Percentiles rank a stretch among this genome's conserved stretches.
Evolutionary conservation across 345 rosid species (phyloP).

Genomic region (Populus nigra): DNA sequence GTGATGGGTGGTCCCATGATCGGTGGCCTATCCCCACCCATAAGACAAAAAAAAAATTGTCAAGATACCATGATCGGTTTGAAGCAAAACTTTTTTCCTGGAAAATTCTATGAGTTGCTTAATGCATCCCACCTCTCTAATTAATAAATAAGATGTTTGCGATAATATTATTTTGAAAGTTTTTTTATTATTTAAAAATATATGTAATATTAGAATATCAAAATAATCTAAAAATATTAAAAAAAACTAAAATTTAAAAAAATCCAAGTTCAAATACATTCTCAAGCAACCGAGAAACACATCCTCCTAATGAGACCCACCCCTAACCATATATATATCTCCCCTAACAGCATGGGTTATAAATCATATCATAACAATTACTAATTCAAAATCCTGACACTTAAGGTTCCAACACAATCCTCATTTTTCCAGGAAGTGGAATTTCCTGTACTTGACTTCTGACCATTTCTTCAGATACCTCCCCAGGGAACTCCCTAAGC

Average conservation of each 20-base stretch:
- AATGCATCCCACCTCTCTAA: not conserved
- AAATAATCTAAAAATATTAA: too few species aligned
- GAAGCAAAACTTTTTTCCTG: not conserved
- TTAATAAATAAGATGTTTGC: not conserved
- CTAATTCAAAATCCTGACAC: not conserved
- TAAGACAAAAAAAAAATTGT: slow-evolving; percentile 2
- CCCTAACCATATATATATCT: slow-evolving; percentile 18
- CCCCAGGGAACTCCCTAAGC: not conserved
- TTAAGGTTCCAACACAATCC: slow-evolving; percentile 1
- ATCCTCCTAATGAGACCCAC: slow-evolving; percentile 3
- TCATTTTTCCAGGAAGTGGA: not conserved
- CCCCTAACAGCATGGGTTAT: not conserved
- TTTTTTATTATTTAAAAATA: too few species aligned
- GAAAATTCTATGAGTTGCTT: not conserved
- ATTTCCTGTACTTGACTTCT: not conserved
- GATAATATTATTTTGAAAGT: too few species aligned
- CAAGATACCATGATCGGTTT: not conserved
- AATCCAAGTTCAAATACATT: too few species aligned
- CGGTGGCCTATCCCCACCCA: slow-evolving; percentile 53
- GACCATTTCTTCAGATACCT: not conserved
- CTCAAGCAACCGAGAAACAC: not conserved
- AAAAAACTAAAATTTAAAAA: too few species aligned
- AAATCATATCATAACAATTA: not conserved
- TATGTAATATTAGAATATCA: too few species aligned
- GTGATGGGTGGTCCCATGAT: slow-evolving; percentile 28